Percentiles rank a stretch among this genome's conserved stretches.
phyloP scores from a whole-genome alignment of 2,329 filamentous ascomycete species.

The Beauveria sp. region DNA sequence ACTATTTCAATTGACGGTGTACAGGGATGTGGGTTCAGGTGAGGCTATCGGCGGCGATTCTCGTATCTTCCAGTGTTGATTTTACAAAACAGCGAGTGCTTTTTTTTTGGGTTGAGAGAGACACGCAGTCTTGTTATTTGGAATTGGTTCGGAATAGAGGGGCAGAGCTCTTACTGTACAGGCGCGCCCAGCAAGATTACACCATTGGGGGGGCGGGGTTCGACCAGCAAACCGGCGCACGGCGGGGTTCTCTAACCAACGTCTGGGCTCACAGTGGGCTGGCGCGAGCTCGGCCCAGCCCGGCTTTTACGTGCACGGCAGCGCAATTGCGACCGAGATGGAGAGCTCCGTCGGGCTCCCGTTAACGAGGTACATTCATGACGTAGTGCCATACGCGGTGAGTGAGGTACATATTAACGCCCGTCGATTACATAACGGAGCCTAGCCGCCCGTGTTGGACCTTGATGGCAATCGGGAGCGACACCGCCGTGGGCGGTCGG shows the following conservation, averaged over 20 bases:
- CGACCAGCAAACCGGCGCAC: not conserved
- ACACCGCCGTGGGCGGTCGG: not conserved
- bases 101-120: not conserved
- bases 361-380: not conserved
- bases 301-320: not conserved
- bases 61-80: not conserved
- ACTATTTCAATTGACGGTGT: slow-evolving; percentile 7
- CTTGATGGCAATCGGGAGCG: not conserved
- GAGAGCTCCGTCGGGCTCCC: not conserved
- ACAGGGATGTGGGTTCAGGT: not conserved
- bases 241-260: not conserved
- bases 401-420: not conserved
- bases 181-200: not conserved
- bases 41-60: not conserved
- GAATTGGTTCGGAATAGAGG: slow-evolving; percentile 2
- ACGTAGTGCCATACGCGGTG: rapidly evolving
- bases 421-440: not conserved
- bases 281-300: not conserved
- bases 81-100: not conserved
- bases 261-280: no score
- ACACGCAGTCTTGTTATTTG: slow-evolving; percentile 6
- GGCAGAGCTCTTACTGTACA: not conserved
- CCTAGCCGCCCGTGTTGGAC: not conserved
- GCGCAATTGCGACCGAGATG: not conserved
- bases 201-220: not conserved